These are phyloP conservation scores for Talaromyces sp. DNA, from an alignment of 2,329 filamentous ascomycete species.

Conservation along the genomic window DNA sequence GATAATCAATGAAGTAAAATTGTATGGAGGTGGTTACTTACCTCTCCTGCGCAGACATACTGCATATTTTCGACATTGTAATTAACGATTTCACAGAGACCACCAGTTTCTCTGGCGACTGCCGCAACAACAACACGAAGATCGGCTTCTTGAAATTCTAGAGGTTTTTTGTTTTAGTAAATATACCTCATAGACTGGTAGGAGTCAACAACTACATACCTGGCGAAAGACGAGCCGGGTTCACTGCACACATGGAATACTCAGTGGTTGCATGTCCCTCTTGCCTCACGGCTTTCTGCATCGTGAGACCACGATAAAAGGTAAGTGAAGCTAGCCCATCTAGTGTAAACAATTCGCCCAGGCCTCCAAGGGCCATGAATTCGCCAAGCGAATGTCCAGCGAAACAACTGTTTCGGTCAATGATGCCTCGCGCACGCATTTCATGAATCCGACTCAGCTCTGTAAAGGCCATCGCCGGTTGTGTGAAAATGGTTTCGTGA, in stretches of 20 bases:
- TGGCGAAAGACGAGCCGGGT: constrained; percentile 98
- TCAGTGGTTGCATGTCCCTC: constrained; percentile 78
- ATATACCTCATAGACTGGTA: neutral
- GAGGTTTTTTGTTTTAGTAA: neutral
- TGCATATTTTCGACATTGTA: constrained; percentile 70
- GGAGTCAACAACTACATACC: constrained; percentile 66
- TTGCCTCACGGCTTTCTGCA: constrained; percentile 98
- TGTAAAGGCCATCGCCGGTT: constrained; percentile 95
- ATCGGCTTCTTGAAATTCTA: neutral
- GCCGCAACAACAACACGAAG: constrained; percentile 83
- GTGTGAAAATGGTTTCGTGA: constrained; percentile 96
- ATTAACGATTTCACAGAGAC: constrained; percentile 98
- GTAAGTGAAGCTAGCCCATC: constrained; percentile 96
- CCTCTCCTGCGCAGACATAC: constrained; percentile 62
- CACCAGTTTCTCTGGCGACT: constrained; percentile 85
- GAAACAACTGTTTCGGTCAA: constrained; percentile 93
- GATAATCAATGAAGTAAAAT: neutral
- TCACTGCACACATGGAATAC: constrained; percentile 99
- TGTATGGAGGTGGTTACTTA: constrained; percentile 21
- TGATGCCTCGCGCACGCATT: constrained; percentile 93
- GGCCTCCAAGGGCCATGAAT: constrained; percentile 91
- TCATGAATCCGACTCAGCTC: constrained; percentile 99
- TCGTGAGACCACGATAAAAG: constrained; percentile 96
- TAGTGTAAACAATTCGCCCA: constrained; percentile 99
- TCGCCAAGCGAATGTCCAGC: constrained; percentile 96